Evolutionary conservation across 108 stramenopile genomes (phyloP).

Genomic region (Nitzschia palea): DNA sequence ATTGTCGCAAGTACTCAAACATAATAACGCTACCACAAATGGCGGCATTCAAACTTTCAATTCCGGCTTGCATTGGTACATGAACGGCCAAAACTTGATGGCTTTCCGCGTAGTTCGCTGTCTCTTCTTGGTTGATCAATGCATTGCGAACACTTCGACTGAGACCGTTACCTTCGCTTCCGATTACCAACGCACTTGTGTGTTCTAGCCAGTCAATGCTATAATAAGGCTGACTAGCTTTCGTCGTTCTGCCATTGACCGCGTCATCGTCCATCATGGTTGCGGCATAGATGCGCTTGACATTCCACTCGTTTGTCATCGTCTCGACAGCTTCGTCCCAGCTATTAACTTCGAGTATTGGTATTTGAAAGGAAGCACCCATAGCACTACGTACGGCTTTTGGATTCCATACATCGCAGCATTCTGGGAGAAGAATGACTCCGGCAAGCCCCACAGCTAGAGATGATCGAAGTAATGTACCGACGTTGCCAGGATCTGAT

Average conservation of each 20-base stretch:
- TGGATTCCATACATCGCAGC: conserved; percentile 87
- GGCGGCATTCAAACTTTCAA: conserved; percentile 88
- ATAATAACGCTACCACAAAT: conserved; percentile 84
- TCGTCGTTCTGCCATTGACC: background rate
- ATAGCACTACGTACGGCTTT: conserved; percentile 81
- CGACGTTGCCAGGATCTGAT: conserved; percentile 88
- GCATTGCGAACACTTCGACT: conserved; percentile 52
- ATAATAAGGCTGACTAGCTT: conserved; percentile 35
- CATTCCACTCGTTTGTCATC: conserved; percentile 39
- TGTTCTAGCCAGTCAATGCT: conserved; percentile 54
- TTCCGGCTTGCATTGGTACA: conserved; percentile 79
- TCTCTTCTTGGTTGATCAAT: conserved; percentile 26
- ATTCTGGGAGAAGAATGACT: conserved; percentile 67
- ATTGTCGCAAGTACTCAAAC: conserved; percentile 65
- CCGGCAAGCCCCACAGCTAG: conserved; percentile 68
- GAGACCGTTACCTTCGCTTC: conserved; percentile 77
- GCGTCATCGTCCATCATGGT: conserved; percentile 61
- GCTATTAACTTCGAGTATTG: conserved; percentile 40
- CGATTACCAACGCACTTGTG: conserved; percentile 66
- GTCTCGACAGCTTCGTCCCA: conserved; percentile 36
- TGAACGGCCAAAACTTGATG: conserved; percentile 55
- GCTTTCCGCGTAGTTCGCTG: background rate
- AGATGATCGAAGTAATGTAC: conserved; percentile 70
- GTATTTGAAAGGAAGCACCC: conserved; percentile 83
- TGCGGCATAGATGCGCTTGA: conserved; percentile 61